A percentile compares a stretch with the other conserved stretches of the same genome.
phyloP scores from a whole-genome alignment of 139 green algal species.

The Nannochloris sp. region DNA sequence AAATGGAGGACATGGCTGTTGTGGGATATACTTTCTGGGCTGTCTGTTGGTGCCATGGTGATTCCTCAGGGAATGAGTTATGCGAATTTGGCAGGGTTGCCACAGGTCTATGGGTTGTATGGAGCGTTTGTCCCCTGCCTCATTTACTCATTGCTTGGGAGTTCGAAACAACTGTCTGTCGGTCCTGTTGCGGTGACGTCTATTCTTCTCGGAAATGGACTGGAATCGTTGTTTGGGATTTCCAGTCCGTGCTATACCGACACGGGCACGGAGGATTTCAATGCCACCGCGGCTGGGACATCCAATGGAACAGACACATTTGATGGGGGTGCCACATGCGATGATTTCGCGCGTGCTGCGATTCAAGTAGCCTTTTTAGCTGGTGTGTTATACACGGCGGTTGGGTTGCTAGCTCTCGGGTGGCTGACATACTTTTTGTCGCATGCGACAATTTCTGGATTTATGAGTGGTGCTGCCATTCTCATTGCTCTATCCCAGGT shows the following conservation, averaged over 20 bases:
- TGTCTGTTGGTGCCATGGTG: conserved; percentile 67
- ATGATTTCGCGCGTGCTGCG: conserved; percentile 33
- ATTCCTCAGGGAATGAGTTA: conserved; percentile 62
- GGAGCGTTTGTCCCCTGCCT: conserved; percentile 69
- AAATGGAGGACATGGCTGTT: conserved; percentile 27
- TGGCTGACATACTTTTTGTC: conserved; percentile 80
- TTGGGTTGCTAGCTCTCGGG: conserved; percentile 67
- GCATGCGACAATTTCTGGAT: conserved; percentile 73
- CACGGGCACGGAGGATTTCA: not conserved
- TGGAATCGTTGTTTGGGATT: conserved; percentile 13
- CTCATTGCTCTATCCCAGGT: conserved; percentile 43
- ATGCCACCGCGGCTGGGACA: not conserved
- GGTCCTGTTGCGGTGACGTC: conserved; percentile 60
- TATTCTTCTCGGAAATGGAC: conserved; percentile 34
- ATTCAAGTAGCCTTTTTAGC: conserved; percentile 67
- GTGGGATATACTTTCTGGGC: conserved; percentile 54
- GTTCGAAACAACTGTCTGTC: conserved; percentile 55
- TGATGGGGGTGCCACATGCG: conserved; percentile 13
- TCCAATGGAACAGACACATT: conserved; percentile 3
- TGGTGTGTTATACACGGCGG: conserved; percentile 52
- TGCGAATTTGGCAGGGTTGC: conserved; percentile 58
- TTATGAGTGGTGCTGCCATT: conserved; percentile 80
- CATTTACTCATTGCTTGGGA: conserved; percentile 67
- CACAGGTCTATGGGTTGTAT: conserved; percentile 77
- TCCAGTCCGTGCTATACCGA: conserved; percentile 9